Conservation (phyloP, 352 stramenopile species). For the Globisporangium megalacanthum region DNA sequence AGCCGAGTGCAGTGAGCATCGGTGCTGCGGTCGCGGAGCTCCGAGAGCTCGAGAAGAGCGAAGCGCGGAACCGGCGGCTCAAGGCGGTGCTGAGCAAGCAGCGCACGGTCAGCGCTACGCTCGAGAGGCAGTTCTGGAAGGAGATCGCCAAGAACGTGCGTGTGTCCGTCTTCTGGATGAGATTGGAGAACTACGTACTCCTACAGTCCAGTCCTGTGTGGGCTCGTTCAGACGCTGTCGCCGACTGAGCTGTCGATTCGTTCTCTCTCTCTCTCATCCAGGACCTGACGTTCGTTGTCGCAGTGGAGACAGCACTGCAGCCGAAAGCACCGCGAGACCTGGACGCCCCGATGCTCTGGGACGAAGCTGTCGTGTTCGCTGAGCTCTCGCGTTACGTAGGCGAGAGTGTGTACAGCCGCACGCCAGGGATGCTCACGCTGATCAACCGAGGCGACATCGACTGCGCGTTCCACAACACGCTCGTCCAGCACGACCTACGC, state of each 20-base stretch:
- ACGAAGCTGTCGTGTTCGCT: slow-evolving; percentile 1
- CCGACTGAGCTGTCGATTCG: too few relatives aligned
- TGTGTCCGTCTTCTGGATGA: too few relatives aligned
- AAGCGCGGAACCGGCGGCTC: slow-evolving; percentile 32
- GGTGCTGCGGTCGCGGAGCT: slow-evolving; percentile 29
- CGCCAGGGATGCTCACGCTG: not conserved
- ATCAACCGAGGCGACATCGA: not conserved
- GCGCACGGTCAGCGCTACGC: slow-evolving; percentile 32
- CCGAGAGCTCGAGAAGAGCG: slow-evolving; percentile 25
- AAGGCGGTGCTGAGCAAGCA: slow-evolving; percentile 30
- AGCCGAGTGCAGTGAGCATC: slow-evolving; percentile 20
- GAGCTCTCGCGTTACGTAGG: slow-evolving; percentile 3
- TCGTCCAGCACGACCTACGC: not conserved
- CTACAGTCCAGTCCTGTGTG: too few relatives aligned
- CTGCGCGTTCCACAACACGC: slow-evolving; percentile 9
- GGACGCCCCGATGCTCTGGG: too few relatives aligned
- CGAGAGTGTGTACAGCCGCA: slow-evolving; percentile 2
- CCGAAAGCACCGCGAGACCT: too few relatives aligned
- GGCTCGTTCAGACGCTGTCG: not conserved
- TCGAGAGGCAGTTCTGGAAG: slow-evolving; percentile 32
- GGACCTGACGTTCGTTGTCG: slow-evolving; percentile 4
- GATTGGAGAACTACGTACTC: too few relatives aligned
- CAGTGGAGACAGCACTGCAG: not conserved
- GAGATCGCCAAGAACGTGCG: not conserved
- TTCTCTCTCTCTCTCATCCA: too few relatives aligned